Conservation (phyloP, 345 rosid genomes). For the Populus simonii region DNA sequence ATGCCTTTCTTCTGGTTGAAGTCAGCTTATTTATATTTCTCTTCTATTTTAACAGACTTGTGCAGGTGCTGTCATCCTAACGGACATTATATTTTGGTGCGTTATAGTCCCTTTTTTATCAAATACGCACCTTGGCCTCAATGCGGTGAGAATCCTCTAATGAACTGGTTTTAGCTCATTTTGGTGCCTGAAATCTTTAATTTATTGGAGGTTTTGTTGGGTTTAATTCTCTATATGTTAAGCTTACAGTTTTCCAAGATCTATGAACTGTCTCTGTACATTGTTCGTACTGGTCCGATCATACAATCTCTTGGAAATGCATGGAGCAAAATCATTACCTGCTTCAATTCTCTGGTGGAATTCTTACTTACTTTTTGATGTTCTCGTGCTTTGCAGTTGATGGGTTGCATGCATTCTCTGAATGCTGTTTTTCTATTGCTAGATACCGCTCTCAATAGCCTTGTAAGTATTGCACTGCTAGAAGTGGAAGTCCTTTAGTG, state of each 20-base stretch:
- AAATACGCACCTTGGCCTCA: slow-evolving; percentile 52
- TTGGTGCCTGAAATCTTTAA: not conserved
- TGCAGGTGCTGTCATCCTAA: slow-evolving; percentile 77
- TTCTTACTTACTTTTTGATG: not conserved
- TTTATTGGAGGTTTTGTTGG: not conserved
- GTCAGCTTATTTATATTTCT: not conserved
- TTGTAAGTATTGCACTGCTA: slow-evolving; percentile 45
- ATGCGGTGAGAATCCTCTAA: slow-evolving; percentile 42
- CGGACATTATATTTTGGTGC: slow-evolving; percentile 76
- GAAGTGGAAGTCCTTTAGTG: not conserved
- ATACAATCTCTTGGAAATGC: not conserved
- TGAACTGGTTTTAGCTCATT: not conserved
- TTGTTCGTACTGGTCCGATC: not conserved
- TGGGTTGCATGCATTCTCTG: slow-evolving; percentile 73
- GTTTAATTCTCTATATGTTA: not conserved
- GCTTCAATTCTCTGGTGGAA: not conserved
- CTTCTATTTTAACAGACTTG: slow-evolving; percentile 43
- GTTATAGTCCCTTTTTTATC: slow-evolving; percentile 68
- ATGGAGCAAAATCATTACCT: not conserved
- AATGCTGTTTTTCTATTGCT: slow-evolving; percentile 59
- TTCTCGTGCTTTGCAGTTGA: slow-evolving; percentile 48
- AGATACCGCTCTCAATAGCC: slow-evolving; percentile 64
- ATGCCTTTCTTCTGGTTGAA: not conserved
- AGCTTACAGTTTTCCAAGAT: not conserved
- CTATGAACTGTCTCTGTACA: not conserved